Conservation (phyloP, 441 rosid species). For the Populus hybrid region DNA sequence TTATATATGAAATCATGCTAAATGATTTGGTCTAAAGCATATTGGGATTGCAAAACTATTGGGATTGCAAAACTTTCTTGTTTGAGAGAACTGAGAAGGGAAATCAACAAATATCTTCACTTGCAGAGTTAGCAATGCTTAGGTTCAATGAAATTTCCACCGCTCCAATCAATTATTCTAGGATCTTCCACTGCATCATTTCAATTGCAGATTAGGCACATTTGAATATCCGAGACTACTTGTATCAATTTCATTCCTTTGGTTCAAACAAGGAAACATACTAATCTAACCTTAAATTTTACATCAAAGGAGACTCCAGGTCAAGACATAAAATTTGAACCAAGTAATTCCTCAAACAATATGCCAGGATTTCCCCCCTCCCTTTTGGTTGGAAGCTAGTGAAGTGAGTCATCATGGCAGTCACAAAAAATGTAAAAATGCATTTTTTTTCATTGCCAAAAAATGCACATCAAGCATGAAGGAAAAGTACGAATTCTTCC, state of each 20-base stretch:
- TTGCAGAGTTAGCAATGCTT: background rate
- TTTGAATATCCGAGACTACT: background rate
- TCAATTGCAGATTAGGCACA: background rate
- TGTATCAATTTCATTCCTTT: background rate
- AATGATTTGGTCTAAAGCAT: background rate
- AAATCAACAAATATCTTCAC: background rate
- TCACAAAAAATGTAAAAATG: background rate
- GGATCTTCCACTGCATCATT: background rate
- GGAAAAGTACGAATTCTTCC: background rate
- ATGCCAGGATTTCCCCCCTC: background rate
- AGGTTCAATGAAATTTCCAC: background rate
- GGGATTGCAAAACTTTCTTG: background rate
- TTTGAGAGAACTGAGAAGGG: background rate
- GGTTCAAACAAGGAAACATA: background rate
- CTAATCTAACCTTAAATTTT: background rate
- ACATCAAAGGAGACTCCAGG: background rate
- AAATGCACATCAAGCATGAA: background rate
- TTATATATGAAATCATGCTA: background rate
- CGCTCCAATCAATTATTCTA: background rate
- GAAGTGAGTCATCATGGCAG: background rate
- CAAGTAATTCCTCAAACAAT: background rate
- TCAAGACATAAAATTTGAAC: background rate
- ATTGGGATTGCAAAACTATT: too few species aligned
- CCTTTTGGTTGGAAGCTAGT: background rate
- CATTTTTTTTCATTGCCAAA: too few species aligned